Conservation (phyloP, 352 stramenopile species). For the Pythium brachiatum region DNA sequence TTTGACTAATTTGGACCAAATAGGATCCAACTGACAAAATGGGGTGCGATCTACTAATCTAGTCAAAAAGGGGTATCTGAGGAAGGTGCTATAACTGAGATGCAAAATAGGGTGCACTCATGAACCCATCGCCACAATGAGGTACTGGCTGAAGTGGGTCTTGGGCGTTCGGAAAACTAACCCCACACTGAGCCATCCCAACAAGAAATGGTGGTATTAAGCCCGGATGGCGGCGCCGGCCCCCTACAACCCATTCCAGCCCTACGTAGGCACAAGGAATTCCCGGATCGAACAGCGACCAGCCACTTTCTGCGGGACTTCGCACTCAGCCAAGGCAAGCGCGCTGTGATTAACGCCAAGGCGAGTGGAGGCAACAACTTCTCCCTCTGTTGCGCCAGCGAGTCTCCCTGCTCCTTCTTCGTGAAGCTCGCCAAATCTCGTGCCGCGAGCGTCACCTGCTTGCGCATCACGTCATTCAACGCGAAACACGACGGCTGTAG, state of each 20-base stretch:
- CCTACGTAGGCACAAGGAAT: not conserved
- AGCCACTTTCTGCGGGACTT: not conserved
- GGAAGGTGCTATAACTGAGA: not conserved
- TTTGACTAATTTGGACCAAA: not conserved
- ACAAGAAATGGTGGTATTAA: not conserved
- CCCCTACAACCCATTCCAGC: not conserved
- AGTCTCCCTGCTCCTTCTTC: slow-evolving; percentile 1
- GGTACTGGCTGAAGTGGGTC: too few species aligned
- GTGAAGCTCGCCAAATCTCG: not conserved
- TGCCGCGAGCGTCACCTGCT: not conserved
- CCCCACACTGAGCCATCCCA: too few species aligned
- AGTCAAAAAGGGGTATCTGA: not conserved
- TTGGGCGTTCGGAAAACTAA: too few species aligned
- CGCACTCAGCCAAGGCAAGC: slow-evolving; percentile 1
- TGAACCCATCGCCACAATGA: not conserved
- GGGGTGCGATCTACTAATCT: not conserved
- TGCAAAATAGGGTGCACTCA: not conserved
- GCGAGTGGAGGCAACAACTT: slow-evolving; percentile 1
- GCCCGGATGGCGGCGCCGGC: not conserved
- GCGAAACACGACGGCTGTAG: not conserved
- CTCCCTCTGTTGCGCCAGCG: not conserved
- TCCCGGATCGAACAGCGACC: not conserved
- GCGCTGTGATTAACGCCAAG: not conserved
- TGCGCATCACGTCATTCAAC: not conserved
- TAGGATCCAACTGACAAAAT: not conserved